These are phyloP conservation scores for Populus hybrid DNA, from an alignment of 441 rosid genomes.

Conservation along the genomic window DNA sequence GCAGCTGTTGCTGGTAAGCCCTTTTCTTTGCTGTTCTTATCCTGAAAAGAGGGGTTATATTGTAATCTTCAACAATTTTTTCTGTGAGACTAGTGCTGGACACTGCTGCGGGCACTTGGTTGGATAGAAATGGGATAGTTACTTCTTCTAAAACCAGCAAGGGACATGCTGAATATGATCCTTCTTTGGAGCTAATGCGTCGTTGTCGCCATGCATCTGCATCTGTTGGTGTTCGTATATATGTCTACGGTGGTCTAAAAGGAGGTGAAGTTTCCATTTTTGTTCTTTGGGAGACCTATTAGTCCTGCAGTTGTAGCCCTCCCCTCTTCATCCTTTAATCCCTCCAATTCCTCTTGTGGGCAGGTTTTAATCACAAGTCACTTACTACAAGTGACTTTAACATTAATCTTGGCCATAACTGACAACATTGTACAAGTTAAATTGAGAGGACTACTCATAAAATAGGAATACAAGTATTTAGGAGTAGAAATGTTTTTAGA, in stretches of 20 bases:
- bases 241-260: slow-evolving; percentile 89
- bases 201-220: slow-evolving; percentile 98
- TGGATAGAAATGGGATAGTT: slow-evolving; percentile 91
- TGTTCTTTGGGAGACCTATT: not conserved
- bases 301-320: not conserved
- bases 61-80: slow-evolving; percentile 4
- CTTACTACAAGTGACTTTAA: not conserved
- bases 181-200: slow-evolving; percentile 82
- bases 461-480: too few species aligned
- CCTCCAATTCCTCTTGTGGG: not conserved
- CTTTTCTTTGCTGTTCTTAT: slow-evolving; percentile 15
- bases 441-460: not conserved
- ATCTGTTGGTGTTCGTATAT: slow-evolving; percentile 85
- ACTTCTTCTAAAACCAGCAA: slow-evolving; percentile 67
- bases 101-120: slow-evolving; percentile 98
- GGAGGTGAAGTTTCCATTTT: slow-evolving; percentile 62
- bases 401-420: not conserved
- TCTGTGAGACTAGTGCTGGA: slow-evolving; percentile 64
- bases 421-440: not conserved
- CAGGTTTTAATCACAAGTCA: too few species aligned
- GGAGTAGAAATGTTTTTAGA: not conserved
- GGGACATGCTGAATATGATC: slow-evolving; percentile 66
- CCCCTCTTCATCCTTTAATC: not conserved
- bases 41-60: slow-evolving; percentile 1
- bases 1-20: slow-evolving; percentile 83